Base-by-base conservation (phyloP, 1,284 basidiomycete genomes). In the Sanghuangporus baumii region DNA sequence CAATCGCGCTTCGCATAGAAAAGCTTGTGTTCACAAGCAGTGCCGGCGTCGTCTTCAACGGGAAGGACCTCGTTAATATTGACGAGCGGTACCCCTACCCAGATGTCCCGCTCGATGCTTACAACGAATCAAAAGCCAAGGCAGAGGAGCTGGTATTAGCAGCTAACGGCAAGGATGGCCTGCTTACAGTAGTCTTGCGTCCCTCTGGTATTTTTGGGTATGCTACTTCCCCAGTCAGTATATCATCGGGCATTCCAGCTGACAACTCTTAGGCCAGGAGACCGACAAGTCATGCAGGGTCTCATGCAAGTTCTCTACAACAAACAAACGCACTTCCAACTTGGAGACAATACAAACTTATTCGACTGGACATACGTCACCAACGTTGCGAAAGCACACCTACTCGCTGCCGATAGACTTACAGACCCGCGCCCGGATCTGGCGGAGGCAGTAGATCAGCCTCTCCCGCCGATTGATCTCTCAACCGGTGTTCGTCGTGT, bases 301-400 rank as follows among this genome's bases (percentile, higher is more conserved):
- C 80, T 97, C 54, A 88, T 89, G 74, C 79, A 89, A 65, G 94
- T 91, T 6, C 89, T 95, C 73, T 83, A 91, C 69, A 84, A 85
- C 60, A 85, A 86, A 23, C 92, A 96, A 75, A 94, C 94, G 2
- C 87, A 93, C 67, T 93, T 94, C 80, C 96, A 98, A 76, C 88
- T 99, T 65, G 97, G 97, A 54, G 81, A 90, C 75, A 98, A 98
- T 78, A 85, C 81, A 65, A 99, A 99, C 74, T 78, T 98, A 9
- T 96, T 95, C 70, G 97, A 99, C 76, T 98, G 93, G 88, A 98
- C 96, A 1, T 98, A 98, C 71, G 94, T 99, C 66, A 93, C 88
- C 66, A 99, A 99, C 74, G 90, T 97, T 65, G 96, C 95, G 0
- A 86, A 93, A 71, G 96, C 96, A 1, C 97, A 99, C 73, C 77